A percentile compares a stretch with the other conserved stretches of the same genome.
These are phyloP conservation scores for Fraxinus cuspidata DNA, from an alignment of 257 asterid species.

Conservation along the genomic window DNA sequence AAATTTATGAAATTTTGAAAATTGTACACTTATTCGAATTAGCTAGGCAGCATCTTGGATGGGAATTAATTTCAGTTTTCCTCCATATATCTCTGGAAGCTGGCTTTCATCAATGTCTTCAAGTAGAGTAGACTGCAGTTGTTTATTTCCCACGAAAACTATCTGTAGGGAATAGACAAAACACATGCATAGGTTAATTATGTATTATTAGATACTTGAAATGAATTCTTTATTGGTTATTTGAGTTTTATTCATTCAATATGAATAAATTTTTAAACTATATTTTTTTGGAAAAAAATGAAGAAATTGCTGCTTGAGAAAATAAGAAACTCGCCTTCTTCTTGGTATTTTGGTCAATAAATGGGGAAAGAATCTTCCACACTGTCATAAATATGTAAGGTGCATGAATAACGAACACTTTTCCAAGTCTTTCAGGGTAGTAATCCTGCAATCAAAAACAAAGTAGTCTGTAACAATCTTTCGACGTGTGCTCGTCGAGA, in stretches of 20 bases:
- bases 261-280: too few relatives aligned
- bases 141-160: constrained; percentile 66
- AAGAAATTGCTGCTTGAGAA: background rate
- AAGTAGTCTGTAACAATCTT: background rate
- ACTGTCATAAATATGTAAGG: constrained; percentile 62
- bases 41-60: constrained; percentile 47
- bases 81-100: constrained; percentile 82
- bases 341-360: constrained; percentile 76
- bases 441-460: constrained; percentile 53
- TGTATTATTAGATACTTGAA: background rate
- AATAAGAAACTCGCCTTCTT: constrained; percentile 48
- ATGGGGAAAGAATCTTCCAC: constrained; percentile 74
- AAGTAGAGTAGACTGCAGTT: constrained; percentile 46
- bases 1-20: too few relatives aligned
- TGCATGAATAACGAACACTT: constrained; percentile 49
- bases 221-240: too few relatives aligned
- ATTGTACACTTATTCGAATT: background rate
- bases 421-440: constrained; percentile 89
- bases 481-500: background rate
- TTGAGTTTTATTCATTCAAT: too few relatives aligned
- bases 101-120: constrained; percentile 74
- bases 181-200: background rate
- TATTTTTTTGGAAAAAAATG: background rate
- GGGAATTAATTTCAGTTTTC: constrained; percentile 70
- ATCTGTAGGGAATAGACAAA: constrained; percentile 37